A percentile compares a stretch with the other conserved stretches of the same genome.
Conservation (phyloP, 345 rosid genomes). For the Salix suchowensis region DNA sequence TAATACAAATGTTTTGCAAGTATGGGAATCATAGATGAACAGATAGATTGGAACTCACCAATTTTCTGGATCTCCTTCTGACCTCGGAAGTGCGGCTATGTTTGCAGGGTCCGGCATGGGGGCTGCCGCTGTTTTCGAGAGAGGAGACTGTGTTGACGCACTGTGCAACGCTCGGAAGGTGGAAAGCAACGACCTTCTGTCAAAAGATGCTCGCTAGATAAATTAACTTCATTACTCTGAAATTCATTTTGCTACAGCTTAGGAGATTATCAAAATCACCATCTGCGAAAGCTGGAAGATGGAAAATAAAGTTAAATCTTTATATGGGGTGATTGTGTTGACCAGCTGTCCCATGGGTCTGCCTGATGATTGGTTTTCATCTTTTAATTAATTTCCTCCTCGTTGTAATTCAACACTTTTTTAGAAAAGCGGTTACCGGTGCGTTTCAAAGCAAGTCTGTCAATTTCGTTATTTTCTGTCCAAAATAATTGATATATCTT, state of each 20-base stretch:
- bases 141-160: conserved; percentile 64
- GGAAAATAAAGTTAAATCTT: not conserved
- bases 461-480: too few relatives aligned
- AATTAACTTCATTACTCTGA: not conserved
- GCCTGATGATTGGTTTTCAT: too few relatives aligned
- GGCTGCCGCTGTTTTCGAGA: conserved; percentile 84
- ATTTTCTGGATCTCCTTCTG: not conserved
- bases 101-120: conserved; percentile 55
- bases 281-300: not conserved
- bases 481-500: too few relatives aligned
- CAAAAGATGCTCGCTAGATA: conserved; percentile 34
- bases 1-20: not conserved
- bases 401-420: too few relatives aligned
- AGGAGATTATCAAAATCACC: not conserved
- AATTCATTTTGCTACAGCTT: not conserved
- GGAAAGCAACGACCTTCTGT: conserved; percentile 29
- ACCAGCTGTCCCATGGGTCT: too few relatives aligned
- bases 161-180: conserved; percentile 39
- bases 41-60: not conserved
- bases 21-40: not conserved
- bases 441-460: too few relatives aligned
- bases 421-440: too few relatives aligned
- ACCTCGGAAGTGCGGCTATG: not conserved
- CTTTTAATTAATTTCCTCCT: too few relatives aligned
- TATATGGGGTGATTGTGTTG: too few relatives aligned